Conservation (phyloP, 768 basidiomycete species). For the Gymnopilus dilepis region DNA sequence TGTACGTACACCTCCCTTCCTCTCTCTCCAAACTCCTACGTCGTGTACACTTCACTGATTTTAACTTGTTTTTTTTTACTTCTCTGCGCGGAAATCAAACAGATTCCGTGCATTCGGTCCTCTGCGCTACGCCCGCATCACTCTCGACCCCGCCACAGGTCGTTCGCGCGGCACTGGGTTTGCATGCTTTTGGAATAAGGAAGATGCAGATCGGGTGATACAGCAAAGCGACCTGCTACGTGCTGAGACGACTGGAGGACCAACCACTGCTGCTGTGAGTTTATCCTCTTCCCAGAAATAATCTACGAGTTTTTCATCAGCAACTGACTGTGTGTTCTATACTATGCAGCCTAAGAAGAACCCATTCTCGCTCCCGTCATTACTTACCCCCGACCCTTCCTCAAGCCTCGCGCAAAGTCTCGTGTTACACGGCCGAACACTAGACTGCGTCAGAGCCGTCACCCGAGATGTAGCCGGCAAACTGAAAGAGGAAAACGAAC, state of each 20-base stretch:
- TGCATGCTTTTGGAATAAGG: slow-evolving; percentile 95
- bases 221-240: slow-evolving; percentile 78
- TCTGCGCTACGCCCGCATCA: slow-evolving; percentile 90
- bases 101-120: slow-evolving; percentile 94
- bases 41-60: no score
- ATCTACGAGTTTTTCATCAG: not conserved
- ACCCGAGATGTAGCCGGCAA: slow-evolving; percentile 87
- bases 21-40: no score
- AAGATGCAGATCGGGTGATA: slow-evolving; percentile 86
- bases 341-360: slow-evolving; percentile 72
- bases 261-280: slow-evolving; percentile 34
- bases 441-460: slow-evolving; percentile 90
- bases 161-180: slow-evolving; percentile 96
- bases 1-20: slow-evolving; percentile 55
- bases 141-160: slow-evolving; percentile 80
- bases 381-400: slow-evolving; percentile 94
- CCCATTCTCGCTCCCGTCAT: slow-evolving; percentile 85
- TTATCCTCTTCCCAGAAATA: not conserved
- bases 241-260: slow-evolving; percentile 59
- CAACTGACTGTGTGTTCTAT: not conserved
- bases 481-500: slow-evolving; percentile 88
- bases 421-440: slow-evolving; percentile 89
- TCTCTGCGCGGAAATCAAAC: not conserved
- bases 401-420: slow-evolving; percentile 80
- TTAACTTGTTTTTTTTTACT: slow-evolving; percentile 5